These are phyloP conservation scores for Blepharisma undulans DNA, from an alignment of 169 alveolate species.

Conservation along the genomic window DNA sequence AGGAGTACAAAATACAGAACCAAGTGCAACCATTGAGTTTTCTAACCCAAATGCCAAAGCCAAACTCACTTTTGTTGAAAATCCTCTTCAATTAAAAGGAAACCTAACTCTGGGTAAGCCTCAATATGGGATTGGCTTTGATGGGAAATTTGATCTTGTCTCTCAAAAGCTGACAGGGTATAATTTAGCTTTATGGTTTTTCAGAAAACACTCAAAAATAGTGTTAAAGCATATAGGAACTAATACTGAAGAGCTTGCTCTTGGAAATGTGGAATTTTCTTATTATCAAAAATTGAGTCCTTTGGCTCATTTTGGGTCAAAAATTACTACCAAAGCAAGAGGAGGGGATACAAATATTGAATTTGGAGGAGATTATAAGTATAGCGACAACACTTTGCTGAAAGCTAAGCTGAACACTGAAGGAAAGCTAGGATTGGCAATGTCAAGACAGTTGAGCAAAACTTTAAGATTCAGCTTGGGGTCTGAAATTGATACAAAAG, in stretches of 20 bases:
- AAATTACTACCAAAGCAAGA: neutral
- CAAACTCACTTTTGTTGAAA: neutral
- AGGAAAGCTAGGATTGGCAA: conserved; percentile 11
- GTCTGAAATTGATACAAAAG: neutral
- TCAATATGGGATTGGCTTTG: conserved; percentile 4
- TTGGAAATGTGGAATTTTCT: neutral
- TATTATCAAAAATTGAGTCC: neutral
- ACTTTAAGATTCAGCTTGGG: neutral
- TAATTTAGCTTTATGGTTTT: conserved; percentile 17
- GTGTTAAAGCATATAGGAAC: conserved; percentile 26
- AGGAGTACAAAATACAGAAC: neutral
- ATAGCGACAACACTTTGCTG: conserved; percentile 23
- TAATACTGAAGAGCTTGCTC: neutral
- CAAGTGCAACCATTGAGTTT: neutral
- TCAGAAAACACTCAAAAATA: neutral
- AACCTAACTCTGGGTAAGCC: neutral
- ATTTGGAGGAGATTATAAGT: conserved; percentile 34
- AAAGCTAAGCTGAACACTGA: conserved; percentile 1
- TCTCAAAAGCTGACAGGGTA: neutral
- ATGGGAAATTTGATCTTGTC: neutral
- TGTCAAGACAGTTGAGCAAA: neutral
- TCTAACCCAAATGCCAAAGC: conserved; percentile 5
- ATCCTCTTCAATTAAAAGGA: neutral
- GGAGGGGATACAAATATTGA: neutral
- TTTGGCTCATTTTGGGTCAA: conserved; percentile 6